A percentile compares a stretch with the other conserved stretches of the same genome.
phyloP scores from a whole-genome alignment of 805 yeast species.

The Cyberlindnera misumaiensis region DNA sequence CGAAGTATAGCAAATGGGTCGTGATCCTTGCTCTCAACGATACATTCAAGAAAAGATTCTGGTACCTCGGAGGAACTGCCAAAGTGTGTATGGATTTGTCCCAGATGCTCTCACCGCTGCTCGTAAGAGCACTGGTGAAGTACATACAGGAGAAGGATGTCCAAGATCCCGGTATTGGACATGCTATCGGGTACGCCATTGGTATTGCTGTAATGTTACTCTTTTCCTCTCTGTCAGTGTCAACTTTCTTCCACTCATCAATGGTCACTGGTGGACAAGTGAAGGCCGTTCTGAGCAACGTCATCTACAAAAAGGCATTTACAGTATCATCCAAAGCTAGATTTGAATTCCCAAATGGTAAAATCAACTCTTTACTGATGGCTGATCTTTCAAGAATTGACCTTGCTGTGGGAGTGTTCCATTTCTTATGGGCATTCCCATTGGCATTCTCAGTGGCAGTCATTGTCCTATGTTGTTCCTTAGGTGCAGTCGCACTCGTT shows the following conservation, averaged over 20 bases:
- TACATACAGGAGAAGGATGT: conserved; percentile 49
- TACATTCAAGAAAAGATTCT: conserved; percentile 27
- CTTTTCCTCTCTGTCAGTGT: conserved; percentile 40
- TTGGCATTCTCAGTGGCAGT: conserved; percentile 56
- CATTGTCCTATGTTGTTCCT: conserved; percentile 54
- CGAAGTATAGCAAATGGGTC: conserved; percentile 18
- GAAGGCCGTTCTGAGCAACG: conserved; percentile 65
- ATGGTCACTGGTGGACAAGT: conserved; percentile 63
- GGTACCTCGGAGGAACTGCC: conserved; percentile 25
- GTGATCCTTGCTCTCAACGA: conserved; percentile 29
- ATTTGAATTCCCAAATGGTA: conserved; percentile 57
- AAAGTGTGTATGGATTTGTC: conserved; percentile 26
- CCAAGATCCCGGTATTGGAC: conserved; percentile 35
- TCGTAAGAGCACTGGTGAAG: conserved; percentile 56
- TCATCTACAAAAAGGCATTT: conserved; percentile 63
- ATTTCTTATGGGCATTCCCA: conserved; percentile 58
- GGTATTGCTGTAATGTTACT: conserved; percentile 57
- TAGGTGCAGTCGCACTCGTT: conserved; percentile 68
- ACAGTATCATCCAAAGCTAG: conserved; percentile 50
- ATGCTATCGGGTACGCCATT: conserved; percentile 71
- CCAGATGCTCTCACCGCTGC: conserved; percentile 54
- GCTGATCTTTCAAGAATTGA: conserved; percentile 80
- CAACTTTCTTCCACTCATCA: conserved; percentile 58
- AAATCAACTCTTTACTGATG: conserved; percentile 70
- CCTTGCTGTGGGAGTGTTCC: conserved; percentile 63